Base-by-base conservation (phyloP, 2,329 filamentous ascomycete genomes). In the Fusarium praegraminearum region DNA sequence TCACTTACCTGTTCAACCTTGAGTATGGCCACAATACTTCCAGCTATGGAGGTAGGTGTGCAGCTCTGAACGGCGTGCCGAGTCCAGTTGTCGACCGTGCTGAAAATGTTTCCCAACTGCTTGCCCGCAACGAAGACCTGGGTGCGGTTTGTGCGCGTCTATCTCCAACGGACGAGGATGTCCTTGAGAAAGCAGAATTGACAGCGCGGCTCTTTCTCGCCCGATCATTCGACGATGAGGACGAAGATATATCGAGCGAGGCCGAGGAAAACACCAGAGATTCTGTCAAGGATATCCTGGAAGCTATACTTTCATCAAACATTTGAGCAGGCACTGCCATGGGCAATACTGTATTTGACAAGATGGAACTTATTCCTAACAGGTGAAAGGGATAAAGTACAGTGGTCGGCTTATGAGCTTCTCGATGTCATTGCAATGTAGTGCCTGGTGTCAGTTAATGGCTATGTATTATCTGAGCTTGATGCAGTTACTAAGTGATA, bases 31-130 rank as follows among this genome's bases (percentile, higher is more conserved):
- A 90, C 58, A 95, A 90, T 72, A 88, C 83, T 10, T 91, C 92
- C 16, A 98, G 94, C 76, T 97, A 97, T 75, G 96, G 96, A 1
- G 92, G 90, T 30, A 86, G 87, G 79, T 98, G 96, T 76, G 96
- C 96, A 30, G 89, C 90, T 5, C 87, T 97, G 78, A 98, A 97
- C 73, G 94, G 94, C 2, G 89, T 99, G 16, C 90, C 93, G 32
- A 75, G 80, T 20, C 84, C 86, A 7, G 87, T 98, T 12, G 86
- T 98, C 9, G 82, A 90, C 18, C 88, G 94, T 57, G 94, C 95
- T 0, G 90, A 93, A 68, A 86, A 90, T 10, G 84, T 99, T 36
- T 88, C 91, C 24, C 78, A 88, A 9, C 82, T 96, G 18, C 83
- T 91, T 35, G 87, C 88, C 18, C 87, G 85, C 52, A 92, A 93